Conservation (phyloP, 148 eudicot genomes). For the Simmondsia chinensis region DNA sequence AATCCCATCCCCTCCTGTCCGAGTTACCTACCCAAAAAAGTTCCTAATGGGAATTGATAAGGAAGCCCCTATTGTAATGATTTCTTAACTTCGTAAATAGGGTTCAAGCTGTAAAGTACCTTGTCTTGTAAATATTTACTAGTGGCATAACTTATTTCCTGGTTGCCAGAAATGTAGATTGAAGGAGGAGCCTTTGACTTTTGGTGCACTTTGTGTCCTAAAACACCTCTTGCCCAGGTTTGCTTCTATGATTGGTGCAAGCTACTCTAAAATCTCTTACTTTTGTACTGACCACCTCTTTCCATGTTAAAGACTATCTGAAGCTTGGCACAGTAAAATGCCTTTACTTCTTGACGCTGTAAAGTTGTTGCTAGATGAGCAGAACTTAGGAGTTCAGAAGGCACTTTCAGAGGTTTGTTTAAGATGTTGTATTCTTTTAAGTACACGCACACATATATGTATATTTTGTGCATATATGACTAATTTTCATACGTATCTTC, state of each 20-base stretch:
- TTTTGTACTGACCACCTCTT: constrained; percentile 10
- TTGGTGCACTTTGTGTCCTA: constrained; percentile 88
- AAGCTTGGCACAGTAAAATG: constrained; percentile 86
- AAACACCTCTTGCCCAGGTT: constrained; percentile 98
- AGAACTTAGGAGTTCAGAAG: constrained; percentile 66
- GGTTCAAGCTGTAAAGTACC: no score
- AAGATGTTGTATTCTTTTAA: constrained; percentile 4
- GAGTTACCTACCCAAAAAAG: no score
- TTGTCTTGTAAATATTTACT: no score
- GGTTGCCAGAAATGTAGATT: constrained; percentile 83
- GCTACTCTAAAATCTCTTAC: constrained; percentile 3
- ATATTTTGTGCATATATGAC: no score
- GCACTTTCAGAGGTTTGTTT: constrained; percentile 88
- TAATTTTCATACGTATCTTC: no score
- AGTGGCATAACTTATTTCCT: no score
- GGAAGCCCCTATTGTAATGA: no score
- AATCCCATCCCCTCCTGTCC: no score
- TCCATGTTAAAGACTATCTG: constrained; percentile 53
- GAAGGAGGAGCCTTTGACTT: constrained; percentile 84
- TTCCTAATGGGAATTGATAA: no score
- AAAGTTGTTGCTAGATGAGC: constrained; percentile 70
- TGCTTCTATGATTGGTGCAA: constrained; percentile 1
- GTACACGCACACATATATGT: no score
- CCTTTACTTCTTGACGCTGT: constrained; percentile 76
- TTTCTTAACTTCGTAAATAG: no score